Conservation (phyloP, 1,139 yeast genomes). For the Kodamaea fungicola region DNA sequence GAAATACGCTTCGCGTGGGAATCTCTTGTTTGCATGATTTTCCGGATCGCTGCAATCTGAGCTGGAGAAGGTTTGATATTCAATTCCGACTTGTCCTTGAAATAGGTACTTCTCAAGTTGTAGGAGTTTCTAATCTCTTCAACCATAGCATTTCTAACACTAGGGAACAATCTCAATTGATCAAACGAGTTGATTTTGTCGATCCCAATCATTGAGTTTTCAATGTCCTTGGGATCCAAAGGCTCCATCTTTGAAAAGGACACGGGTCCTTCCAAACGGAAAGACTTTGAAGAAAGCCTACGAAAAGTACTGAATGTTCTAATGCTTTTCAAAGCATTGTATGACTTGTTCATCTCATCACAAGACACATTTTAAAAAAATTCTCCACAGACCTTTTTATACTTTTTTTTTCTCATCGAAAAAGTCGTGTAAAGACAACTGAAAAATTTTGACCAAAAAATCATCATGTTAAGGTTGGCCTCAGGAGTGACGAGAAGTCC, state of each 20-base stretch:
- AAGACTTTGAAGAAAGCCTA: constrained; percentile 1
- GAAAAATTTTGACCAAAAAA: not conserved
- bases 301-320: not conserved
- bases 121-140: constrained; percentile 55
- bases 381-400: not conserved
- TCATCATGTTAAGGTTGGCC: constrained; percentile 12
- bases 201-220: constrained; percentile 16
- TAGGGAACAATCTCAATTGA: constrained; percentile 63
- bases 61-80: constrained; percentile 40
- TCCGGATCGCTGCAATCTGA: constrained; percentile 44
- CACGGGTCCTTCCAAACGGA: constrained; percentile 6
- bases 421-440: constrained; percentile 1
- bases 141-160: constrained; percentile 60
- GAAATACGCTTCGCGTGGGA: constrained; percentile 16
- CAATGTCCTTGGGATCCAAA: constrained; percentile 10
- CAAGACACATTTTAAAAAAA: not conserved
- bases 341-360: not conserved
- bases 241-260: constrained; percentile 9
- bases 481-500: constrained; percentile 4
- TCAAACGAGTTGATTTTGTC: constrained; percentile 52
- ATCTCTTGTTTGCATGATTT: constrained; percentile 36
- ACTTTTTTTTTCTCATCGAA: constrained; percentile 1
- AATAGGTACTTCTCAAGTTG: constrained; percentile 34
- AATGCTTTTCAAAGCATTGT: constrained; percentile 1
- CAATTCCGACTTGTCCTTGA: constrained; percentile 29